phyloP scores from a whole-genome alignment of 2,329 filamentous ascomycete genomes.

The Fusarium pseudocircinatum region DNA sequence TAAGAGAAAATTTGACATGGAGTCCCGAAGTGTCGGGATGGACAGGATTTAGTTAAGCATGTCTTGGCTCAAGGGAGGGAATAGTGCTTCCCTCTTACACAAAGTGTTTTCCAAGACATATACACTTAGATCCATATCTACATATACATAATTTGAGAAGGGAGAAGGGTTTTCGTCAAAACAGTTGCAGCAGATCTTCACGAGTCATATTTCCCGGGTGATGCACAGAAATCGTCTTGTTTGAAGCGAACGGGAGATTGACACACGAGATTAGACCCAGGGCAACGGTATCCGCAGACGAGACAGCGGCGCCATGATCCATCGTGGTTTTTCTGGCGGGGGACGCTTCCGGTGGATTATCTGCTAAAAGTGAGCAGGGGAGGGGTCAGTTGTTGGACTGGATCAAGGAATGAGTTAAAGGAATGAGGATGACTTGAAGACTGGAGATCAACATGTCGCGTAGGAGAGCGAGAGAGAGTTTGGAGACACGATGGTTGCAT shows the following conservation, averaged over 20 bases:
- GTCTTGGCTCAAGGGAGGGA: conserved; percentile 1
- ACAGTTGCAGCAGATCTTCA: neutral
- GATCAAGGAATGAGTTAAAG: neutral
- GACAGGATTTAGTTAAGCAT: neutral
- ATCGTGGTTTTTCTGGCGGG: conserved; percentile 24
- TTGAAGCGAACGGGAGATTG: conserved; percentile 32
- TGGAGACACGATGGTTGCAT: neutral
- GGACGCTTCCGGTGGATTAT: conserved; percentile 31
- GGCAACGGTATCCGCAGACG: conserved; percentile 22
- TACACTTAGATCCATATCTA: neutral
- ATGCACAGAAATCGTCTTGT: neutral
- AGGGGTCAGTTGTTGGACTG: conserved; percentile 2
- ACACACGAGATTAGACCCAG: conserved; percentile 24
- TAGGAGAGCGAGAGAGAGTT: neutral
- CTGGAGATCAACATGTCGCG: neutral
- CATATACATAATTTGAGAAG: neutral
- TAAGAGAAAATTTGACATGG: neutral
- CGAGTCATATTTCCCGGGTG: neutral
- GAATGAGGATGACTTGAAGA: conserved; percentile 5
- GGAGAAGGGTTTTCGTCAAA: neutral
- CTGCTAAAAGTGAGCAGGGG: conserved; percentile 12
- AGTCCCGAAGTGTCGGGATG: conserved; percentile 35
- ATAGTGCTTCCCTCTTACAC: neutral
- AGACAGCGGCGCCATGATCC: conserved; percentile 12
- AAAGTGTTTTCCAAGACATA: neutral